A percentile compares a stretch with the other conserved stretches of the same genome.
Evolutionary conservation across 2,329 filamentous ascomycete species (phyloP).

Genomic region (Nigrospora oryzae): DNA sequence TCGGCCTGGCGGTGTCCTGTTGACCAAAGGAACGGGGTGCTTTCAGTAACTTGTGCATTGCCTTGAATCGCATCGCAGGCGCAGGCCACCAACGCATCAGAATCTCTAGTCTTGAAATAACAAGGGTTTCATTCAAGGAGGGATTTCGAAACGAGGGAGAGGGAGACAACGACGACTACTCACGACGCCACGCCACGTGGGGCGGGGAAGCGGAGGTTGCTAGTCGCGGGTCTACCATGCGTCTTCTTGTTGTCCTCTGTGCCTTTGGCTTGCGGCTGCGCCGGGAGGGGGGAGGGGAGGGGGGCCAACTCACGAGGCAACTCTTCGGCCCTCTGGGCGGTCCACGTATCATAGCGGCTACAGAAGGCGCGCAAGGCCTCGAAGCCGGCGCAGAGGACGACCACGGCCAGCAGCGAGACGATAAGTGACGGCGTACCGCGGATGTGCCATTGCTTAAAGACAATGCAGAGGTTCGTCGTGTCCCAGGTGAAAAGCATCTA

Average conservation of each 20-base stretch:
- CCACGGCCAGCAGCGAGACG: constrained; percentile 73
- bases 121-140: not conserved
- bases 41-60: constrained; percentile 48
- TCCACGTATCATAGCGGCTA: constrained; percentile 63
- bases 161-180: no score
- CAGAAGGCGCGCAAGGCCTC: constrained; percentile 75
- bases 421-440: constrained; percentile 65
- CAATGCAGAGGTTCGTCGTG: constrained; percentile 86
- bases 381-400: constrained; percentile 83
- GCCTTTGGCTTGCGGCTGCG: no score
- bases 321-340: constrained; percentile 37
- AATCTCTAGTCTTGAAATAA: no score
- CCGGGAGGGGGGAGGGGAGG: not conserved
- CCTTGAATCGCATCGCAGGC: not conserved
- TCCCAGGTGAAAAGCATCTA: constrained; percentile 99
- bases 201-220: no score
- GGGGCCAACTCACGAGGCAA: constrained; percentile 40
- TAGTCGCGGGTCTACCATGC: no score
- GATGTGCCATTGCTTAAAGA: constrained; percentile 89
- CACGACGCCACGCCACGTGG: no score
- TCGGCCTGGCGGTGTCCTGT: constrained; percentile 55
- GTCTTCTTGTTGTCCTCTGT: no score
- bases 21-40: constrained; percentile 57
- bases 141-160: not conserved
- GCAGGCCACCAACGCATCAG: no score